A percentile compares a stretch with the other conserved stretches of the same genome.
Conservation (phyloP, 2,329 filamentous ascomycete genomes). For the Pezicula radicicola region DNA sequence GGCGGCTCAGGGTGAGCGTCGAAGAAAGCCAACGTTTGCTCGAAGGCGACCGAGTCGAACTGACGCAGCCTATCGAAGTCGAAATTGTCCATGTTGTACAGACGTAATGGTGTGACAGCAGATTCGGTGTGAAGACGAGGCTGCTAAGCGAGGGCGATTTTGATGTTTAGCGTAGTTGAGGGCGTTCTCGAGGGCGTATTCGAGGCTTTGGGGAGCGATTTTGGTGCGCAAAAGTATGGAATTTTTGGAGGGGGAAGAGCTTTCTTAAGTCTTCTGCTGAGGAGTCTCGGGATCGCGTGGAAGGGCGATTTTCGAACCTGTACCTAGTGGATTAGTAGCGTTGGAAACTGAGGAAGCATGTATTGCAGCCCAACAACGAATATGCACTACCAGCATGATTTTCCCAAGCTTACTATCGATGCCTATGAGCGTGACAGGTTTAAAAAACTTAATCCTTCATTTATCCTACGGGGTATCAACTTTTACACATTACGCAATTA, state of each 20-base stretch:
- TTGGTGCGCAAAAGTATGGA: not conserved
- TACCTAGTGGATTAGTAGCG: no score
- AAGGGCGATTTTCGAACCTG: no score
- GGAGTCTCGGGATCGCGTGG: no score
- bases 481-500: conserved; percentile 6
- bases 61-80: conserved; percentile 5
- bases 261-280: not conserved
- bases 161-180: not conserved
- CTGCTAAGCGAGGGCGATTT: conserved; percentile 11
- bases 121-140: not conserved
- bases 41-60: not conserved
- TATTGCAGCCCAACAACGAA: no score
- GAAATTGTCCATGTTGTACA: conserved; percentile 3
- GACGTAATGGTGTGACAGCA: not conserved
- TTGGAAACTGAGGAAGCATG: no score
- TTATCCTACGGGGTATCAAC: not conserved
- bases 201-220: not conserved
- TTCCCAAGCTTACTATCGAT: no score
- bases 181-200: conserved; percentile 1
- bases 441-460: not conserved
- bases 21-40: conserved; percentile 6
- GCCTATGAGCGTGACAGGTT: no score
- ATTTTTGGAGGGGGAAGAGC: not conserved
- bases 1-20: conserved; percentile 5
- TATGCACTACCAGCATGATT: not conserved